These are phyloP conservation scores for Rhizopus arrhizus DNA, from an alignment of 371 early-diverging fungal genomes.

Conservation along the genomic window DNA sequence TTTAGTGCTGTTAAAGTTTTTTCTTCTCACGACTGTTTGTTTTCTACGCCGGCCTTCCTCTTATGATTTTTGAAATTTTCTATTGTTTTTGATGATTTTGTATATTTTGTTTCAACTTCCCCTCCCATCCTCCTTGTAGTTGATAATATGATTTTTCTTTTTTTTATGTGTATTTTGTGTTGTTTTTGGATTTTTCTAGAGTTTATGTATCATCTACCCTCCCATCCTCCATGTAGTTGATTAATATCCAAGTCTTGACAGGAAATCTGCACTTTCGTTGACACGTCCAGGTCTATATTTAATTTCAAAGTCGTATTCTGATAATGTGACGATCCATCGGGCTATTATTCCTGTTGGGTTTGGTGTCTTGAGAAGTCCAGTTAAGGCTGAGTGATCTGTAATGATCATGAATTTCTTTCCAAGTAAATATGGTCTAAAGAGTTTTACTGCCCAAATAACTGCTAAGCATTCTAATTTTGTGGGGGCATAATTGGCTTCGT, in stretches of 20 bases:
- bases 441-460: slow-evolving; percentile 31
- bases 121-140: no score
- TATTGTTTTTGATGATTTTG: no score
- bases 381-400: slow-evolving; percentile 1
- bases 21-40: no score
- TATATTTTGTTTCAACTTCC: neutral
- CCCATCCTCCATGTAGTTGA: neutral
- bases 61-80: no score
- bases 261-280: slow-evolving; percentile 1
- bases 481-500: slow-evolving; percentile 10
- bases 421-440: slow-evolving; percentile 17
- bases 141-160: no score
- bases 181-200: neutral
- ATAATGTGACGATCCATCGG: neutral
- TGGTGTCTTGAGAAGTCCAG: neutral
- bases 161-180: neutral
- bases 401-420: slow-evolving; percentile 1
- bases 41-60: no score
- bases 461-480: slow-evolving; percentile 40
- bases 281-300: slow-evolving; percentile 3
- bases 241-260: slow-evolving; percentile 3
- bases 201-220: neutral
- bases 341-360: slow-evolving; percentile 3
- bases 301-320: slow-evolving; percentile 1
- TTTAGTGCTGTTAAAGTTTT: neutral